phyloP scores from a whole-genome alignment of 306 rosid species.

The Dalbergia cultrata region DNA sequence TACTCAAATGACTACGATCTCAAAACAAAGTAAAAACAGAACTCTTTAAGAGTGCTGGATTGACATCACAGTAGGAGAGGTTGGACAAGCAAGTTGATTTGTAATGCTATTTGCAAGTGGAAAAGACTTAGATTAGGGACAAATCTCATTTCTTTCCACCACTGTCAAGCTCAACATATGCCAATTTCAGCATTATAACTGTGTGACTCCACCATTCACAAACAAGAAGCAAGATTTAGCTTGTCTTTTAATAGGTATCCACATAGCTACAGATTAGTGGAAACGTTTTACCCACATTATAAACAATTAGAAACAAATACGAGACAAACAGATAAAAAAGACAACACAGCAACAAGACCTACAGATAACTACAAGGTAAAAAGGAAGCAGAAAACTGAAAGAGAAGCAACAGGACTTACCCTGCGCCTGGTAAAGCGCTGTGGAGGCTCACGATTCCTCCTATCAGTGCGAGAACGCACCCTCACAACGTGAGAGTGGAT shows the following conservation, averaged over 20 bases:
- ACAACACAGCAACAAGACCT: background rate
- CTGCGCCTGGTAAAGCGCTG: conserved; percentile 87
- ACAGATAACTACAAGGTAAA: background rate
- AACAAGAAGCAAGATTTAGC: background rate
- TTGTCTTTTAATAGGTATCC: background rate
- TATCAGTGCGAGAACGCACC: conserved; percentile 83
- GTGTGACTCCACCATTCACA: too few species aligned
- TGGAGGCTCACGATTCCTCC: conserved; percentile 95
- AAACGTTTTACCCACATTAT: background rate
- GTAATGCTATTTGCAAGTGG: background rate
- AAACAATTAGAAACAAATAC: background rate
- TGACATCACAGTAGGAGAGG: background rate
- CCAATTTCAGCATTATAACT: background rate
- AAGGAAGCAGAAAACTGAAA: background rate
- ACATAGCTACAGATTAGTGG: background rate
- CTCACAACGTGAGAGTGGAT: conserved; percentile 98
- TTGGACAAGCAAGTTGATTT: background rate
- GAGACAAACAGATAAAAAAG: too few species aligned
- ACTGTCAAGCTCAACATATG: background rate
- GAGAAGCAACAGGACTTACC: conserved; percentile 45
- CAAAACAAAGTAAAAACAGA: background rate
- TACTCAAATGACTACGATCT: background rate
- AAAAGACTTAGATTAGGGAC: background rate
- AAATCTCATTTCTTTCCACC: background rate
- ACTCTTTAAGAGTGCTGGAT: background rate